Base-by-base conservation (phyloP, 2,329 filamentous ascomycete genomes). In the Apiospora kogelbergensis region DNA sequence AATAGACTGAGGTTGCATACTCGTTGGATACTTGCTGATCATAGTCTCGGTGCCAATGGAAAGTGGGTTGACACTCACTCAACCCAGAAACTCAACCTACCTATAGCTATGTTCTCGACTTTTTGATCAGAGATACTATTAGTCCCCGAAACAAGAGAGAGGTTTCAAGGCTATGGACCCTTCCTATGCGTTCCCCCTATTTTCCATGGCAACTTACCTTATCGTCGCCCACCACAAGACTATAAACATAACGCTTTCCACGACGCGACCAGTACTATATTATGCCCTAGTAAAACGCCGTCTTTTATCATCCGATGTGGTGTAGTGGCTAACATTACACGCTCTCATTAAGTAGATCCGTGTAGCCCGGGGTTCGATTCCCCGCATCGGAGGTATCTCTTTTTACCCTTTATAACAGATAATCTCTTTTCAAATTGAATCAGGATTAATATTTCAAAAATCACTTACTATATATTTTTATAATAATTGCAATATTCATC, bases 301-400 rank as follows among this genome's bases (percentile, higher is more conserved):
- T 1, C 7, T 33, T 57, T n/a, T 33, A 10, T 10, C 48, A n/a
- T 78, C 76, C 76, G 76, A 78, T 77, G 76, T 76, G 80, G 75
- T 78, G 74, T 75, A 75, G 75, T 78, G 77, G 77, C 73, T 73
- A 78, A 78, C 77, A 78, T 78, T 76, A 76, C 74, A 77, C 77
- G 77, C 77, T 78, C 77, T 79, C 77, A 78, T 68, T 42, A 42
- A 33, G n/a, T n/a, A 45, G 30, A 57, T 53, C 74, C 74, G 74
- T 73, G 70, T 72, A 74, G 74, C 74, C 71, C 73, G 73, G 73
- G 74, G 74, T 76, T 76, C 73, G 73, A 76, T 74, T 75, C 74
- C 74, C 73, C 74, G 74, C 71, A 72, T 74, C 73, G 74, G 74
- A 76, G 73, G n/a, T 44, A 10, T 13, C 30, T 7, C 53, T 37